These are phyloP conservation scores for Backusella luteola DNA, from an alignment of 192 early-diverging fungal genomes.

Conservation along the genomic window DNA sequence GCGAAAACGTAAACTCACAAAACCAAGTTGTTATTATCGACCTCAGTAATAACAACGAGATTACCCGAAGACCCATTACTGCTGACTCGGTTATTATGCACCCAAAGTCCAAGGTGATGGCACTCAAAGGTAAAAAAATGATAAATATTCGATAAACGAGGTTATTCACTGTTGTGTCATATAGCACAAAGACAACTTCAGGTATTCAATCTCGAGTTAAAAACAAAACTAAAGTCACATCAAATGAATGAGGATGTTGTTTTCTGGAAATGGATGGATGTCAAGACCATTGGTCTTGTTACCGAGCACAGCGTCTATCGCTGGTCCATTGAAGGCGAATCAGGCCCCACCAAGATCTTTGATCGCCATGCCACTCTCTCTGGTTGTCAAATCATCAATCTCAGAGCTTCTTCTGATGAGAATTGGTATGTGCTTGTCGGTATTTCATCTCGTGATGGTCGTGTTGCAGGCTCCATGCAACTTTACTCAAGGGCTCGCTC, in stretches of 20 bases:
- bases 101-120: constrained; percentile 89
- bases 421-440: constrained; percentile 96
- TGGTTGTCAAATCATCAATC: constrained; percentile 95
- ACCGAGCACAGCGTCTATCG: constrained; percentile 90
- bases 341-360: constrained; percentile 86
- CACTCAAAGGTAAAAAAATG: constrained; percentile 79
- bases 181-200: constrained; percentile 87
- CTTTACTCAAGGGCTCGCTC: constrained; percentile 91
- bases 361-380: constrained; percentile 82
- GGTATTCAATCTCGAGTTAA: constrained; percentile 96
- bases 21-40: constrained; percentile 96
- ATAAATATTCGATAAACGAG: background rate
- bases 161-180: background rate
- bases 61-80: constrained; percentile 89
- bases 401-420: constrained; percentile 84
- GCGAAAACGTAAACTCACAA: constrained; percentile 83
- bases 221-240: constrained; percentile 94
- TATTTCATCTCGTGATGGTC: constrained; percentile 86
- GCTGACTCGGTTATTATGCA: constrained; percentile 99
- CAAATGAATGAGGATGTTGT: constrained; percentile 89
- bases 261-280: constrained; percentile 95
- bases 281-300: constrained; percentile 83
- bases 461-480: constrained; percentile 96
- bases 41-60: constrained; percentile 78
- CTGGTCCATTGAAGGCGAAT: constrained; percentile 95